Evolutionary conservation across 73 alveolate genomes (phyloP).

Genomic region (Paramecium tetraurelia): DNA sequence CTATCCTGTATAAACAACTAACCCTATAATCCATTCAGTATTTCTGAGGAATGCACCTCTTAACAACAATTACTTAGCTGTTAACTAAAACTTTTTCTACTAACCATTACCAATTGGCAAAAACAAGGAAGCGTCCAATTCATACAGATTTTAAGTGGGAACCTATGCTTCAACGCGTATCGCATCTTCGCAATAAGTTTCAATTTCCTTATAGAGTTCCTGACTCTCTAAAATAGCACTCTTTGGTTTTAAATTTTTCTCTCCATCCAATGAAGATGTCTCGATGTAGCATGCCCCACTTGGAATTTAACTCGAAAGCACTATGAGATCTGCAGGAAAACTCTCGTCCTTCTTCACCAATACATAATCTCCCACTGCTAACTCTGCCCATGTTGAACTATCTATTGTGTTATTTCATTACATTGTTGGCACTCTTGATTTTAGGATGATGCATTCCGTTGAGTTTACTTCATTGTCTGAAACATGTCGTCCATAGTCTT

Average conservation of each 20-base stretch:
- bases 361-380: slow-evolving; percentile 89
- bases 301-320: slow-evolving; percentile 84
- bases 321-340: slow-evolving; percentile 97
- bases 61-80: slow-evolving; percentile 79
- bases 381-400: slow-evolving; percentile 58
- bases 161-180: slow-evolving; percentile 61
- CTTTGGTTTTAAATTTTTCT: slow-evolving; percentile 91
- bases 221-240: slow-evolving; percentile 51
- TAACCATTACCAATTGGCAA: not conserved
- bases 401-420: not conserved
- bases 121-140: slow-evolving; percentile 72
- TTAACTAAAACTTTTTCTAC: slow-evolving; percentile 3
- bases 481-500: slow-evolving; percentile 57
- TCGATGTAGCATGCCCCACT: slow-evolving; percentile 96
- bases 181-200: not conserved
- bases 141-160: slow-evolving; percentile 78
- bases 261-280: slow-evolving; percentile 97
- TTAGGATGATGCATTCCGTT: not conserved
- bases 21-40: slow-evolving; percentile 93
- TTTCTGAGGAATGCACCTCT: slow-evolving; percentile 93
- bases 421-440: not conserved
- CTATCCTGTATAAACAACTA: slow-evolving; percentile 85
- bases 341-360: slow-evolving; percentile 84
- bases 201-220: not conserved
- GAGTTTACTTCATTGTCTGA: slow-evolving; percentile 59